Evolutionary conservation across 331 rosid species (phyloP).

Genomic region (Arachis monticola): DNA sequence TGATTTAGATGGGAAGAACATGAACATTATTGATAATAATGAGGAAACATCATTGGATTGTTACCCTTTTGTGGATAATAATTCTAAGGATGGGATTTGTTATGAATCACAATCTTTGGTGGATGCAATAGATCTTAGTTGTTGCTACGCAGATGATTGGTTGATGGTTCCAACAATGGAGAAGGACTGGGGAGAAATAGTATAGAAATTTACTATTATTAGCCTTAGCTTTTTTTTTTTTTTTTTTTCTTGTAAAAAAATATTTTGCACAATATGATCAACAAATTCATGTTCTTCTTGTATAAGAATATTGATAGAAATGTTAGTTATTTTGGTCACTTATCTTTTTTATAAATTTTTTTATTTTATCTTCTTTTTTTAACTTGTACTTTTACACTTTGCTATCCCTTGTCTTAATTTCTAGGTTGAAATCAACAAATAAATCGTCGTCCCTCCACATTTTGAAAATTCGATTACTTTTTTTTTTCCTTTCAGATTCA

Average conservation of each 20-base stretch:
- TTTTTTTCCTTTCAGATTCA: too few species aligned
- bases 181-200: slow-evolving; percentile 39
- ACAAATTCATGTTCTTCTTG: not conserved
- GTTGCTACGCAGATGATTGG: slow-evolving; percentile 57
- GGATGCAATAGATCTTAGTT: slow-evolving; percentile 43
- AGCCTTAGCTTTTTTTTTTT: not conserved
- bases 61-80: slow-evolving; percentile 33
- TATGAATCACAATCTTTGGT: slow-evolving; percentile 20
- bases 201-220: not conserved
- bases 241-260: not conserved
- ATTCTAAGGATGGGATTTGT: slow-evolving; percentile 14
- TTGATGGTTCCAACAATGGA: slow-evolving; percentile 53
- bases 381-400: too few species aligned
- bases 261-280: not conserved
- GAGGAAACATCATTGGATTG: slow-evolving; percentile 30
- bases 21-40: not conserved
- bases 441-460: too few species aligned
- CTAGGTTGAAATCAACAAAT: too few species aligned
- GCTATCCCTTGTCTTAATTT: too few species aligned
- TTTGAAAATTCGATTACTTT: too few species aligned
- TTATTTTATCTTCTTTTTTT: too few species aligned
- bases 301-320: not conserved
- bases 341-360: too few species aligned
- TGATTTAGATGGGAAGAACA: slow-evolving; percentile 45
- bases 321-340: not conserved